These are phyloP conservation scores for Irpex sp. DNA, from an alignment of 1,284 basidiomycete species.

Conservation along the genomic window DNA sequence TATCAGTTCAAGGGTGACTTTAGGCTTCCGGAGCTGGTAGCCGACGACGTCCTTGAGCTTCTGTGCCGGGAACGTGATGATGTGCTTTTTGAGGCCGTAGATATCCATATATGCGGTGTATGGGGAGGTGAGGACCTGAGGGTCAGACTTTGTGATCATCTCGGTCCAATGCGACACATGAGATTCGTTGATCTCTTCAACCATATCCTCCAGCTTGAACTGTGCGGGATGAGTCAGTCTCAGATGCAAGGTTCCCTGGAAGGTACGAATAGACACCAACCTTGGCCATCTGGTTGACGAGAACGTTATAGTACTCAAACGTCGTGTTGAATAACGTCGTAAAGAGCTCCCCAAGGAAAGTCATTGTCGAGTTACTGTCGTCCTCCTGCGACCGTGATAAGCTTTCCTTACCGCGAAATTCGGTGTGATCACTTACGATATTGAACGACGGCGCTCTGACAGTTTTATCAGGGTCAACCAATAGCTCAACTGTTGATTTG, in stretches of 20 bases:
- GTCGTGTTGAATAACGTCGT: constrained; percentile 78
- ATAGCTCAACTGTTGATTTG: constrained; percentile 41
- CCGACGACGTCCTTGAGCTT: constrained; percentile 74
- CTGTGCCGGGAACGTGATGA: constrained; percentile 56
- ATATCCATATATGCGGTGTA: constrained; percentile 81
- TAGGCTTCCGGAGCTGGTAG: constrained; percentile 61
- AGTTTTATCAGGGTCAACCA: constrained; percentile 38
- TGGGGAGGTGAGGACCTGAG: constrained; percentile 71
- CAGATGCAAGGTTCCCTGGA: too few relatives aligned
- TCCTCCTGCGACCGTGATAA: constrained; percentile 50
- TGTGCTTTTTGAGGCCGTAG: constrained; percentile 62
- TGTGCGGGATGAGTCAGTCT: constrained; percentile 16
- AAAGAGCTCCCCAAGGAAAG: constrained; percentile 68
- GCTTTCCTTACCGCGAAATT: too few relatives aligned
- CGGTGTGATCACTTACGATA: constrained; percentile 40
- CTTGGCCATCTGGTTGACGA: constrained; percentile 67
- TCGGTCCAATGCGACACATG: constrained; percentile 83
- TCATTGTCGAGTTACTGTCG: constrained; percentile 71
- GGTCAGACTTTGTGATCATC: constrained; percentile 72
- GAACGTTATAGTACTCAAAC: constrained; percentile 77
- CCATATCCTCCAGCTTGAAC: constrained; percentile 60
- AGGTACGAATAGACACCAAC: too few relatives aligned
- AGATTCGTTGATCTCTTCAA: constrained; percentile 86
- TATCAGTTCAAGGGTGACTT: constrained; percentile 59
- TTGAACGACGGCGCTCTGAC: constrained; percentile 78